Conservation (phyloP, 345 rosid genomes). For the Garcia nutans region DNA sequence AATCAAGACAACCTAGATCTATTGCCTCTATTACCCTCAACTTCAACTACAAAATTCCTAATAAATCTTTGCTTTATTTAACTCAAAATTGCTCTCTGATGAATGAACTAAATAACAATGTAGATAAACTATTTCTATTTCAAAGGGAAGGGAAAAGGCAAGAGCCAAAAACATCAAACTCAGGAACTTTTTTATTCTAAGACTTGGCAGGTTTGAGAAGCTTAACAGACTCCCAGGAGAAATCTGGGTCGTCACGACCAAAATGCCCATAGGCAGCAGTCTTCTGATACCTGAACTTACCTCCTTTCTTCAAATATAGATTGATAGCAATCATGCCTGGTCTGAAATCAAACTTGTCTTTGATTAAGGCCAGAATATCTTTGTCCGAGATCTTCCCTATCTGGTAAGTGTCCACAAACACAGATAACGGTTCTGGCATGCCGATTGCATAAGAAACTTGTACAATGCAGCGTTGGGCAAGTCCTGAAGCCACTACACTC, state of each 20-base stretch:
- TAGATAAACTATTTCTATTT: background rate
- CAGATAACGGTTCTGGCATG: conserved; percentile 18
- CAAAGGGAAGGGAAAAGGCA: background rate
- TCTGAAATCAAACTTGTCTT: conserved; percentile 9
- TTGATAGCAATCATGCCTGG: conserved; percentile 16
- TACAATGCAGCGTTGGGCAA: conserved; percentile 16
- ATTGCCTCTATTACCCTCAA: background rate
- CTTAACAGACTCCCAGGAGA: conserved; percentile 15
- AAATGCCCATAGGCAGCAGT: conserved; percentile 17
- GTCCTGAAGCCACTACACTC: conserved; percentile 23
- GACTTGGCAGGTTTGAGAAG: conserved; percentile 1
- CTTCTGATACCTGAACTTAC: conserved; percentile 13
- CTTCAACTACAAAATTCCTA: background rate
- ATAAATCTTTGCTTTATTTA: background rate
- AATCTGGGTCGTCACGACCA: conserved; percentile 13
- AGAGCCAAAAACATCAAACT: background rate
- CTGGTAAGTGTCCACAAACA: conserved; percentile 15
- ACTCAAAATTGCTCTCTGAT: background rate
- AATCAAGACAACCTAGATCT: background rate
- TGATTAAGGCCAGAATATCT: conserved; percentile 9
- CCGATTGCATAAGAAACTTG: conserved; percentile 20
- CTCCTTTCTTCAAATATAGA: conserved; percentile 10
- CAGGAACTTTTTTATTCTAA: background rate
- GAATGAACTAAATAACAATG: background rate
- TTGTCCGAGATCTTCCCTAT: conserved; percentile 16